Conservation (phyloP, 2,329 filamentous ascomycete species). For the Paracoccidioides brasiliensis region DNA sequence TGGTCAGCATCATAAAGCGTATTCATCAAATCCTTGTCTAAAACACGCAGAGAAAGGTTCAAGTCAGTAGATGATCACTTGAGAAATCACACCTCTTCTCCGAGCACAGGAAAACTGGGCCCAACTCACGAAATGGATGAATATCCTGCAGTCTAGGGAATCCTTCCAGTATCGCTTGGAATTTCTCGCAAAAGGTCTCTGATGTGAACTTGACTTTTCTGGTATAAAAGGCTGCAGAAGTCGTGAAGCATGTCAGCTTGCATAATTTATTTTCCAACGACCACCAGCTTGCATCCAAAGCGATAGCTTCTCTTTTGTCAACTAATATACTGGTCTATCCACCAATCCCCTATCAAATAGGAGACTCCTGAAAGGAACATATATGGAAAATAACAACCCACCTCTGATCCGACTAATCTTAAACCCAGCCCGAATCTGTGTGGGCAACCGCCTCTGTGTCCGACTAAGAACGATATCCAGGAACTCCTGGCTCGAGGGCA, state of each 20-base stretch:
- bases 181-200: conserved; percentile 92
- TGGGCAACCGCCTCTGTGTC: conserved; percentile 84
- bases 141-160: conserved; percentile 90
- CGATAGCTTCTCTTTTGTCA: not conserved
- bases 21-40: conserved; percentile 74
- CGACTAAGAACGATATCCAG: conserved; percentile 92
- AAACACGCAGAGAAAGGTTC: conserved; percentile 10
- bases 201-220: conserved; percentile 97
- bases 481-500: conserved; percentile 89
- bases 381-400: conserved; percentile 13
- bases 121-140: conserved; percentile 69
- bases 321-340: not conserved
- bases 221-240: conserved; percentile 65
- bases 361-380: not conserved
- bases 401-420: conserved; percentile 82
- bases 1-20: conserved; percentile 98
- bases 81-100: conserved; percentile 11
- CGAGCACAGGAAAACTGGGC: not conserved
- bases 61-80: not conserved
- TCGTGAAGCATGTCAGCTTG: conserved; percentile 17
- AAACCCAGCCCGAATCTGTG: conserved; percentile 90
- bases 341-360: not conserved
- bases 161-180: conserved; percentile 76
- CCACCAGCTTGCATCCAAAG: not conserved
- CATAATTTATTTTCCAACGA: not conserved